Base-by-base conservation (phyloP, 2,329 filamentous ascomycete species). In the Colletotrichum sansevieriae region DNA sequence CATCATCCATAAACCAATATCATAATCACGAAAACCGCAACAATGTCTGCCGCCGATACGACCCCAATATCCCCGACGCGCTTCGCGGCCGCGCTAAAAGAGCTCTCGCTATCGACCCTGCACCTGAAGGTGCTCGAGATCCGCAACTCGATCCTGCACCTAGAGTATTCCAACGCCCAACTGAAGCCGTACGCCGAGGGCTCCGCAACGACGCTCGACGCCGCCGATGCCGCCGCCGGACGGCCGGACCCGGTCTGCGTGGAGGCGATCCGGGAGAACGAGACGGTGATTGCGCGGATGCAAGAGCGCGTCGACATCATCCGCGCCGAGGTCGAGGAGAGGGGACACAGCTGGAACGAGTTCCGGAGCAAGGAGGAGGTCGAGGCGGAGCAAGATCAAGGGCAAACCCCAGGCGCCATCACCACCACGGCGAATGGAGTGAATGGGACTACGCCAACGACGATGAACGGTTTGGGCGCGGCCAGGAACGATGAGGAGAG, bases 111-210 rank as follows among this genome's bases (percentile, higher is more conserved):
- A 72, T 84, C 87, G 71, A 86, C 86, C 65, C 89, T 95, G 7
- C 90, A 92, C 79, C 84, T 91, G 79, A 94, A 94, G 80, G 87
- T 91, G 68, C 87, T 91, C 76, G 92, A 95, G 78, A 85, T 95
- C 70, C 88, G 88, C 77, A 94, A 94, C 85, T 88, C 85, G 73
- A 90, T 94, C 76, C 85, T 87, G 25, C 91, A 95, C 78, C 88
- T 95, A 29, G 87, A 90, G 74, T 89, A 90, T 78, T 92, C 90
- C 71, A 95, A 94, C 81, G 85, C 87, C 71, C 88, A 94, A 77
- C 89, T 94, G 67, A 83, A 85, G 63, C 91, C 91, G 39, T 94
- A 88, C 73, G 90, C 91, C 64, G 84, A 89, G 13, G 85, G 84
- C 33, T 75, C 76, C 22, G 78, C 77, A 3, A 74, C 79, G 0